Conservation (phyloP, 768 basidiomycete genomes). For the Boletus pseudo-olivaceus region DNA sequence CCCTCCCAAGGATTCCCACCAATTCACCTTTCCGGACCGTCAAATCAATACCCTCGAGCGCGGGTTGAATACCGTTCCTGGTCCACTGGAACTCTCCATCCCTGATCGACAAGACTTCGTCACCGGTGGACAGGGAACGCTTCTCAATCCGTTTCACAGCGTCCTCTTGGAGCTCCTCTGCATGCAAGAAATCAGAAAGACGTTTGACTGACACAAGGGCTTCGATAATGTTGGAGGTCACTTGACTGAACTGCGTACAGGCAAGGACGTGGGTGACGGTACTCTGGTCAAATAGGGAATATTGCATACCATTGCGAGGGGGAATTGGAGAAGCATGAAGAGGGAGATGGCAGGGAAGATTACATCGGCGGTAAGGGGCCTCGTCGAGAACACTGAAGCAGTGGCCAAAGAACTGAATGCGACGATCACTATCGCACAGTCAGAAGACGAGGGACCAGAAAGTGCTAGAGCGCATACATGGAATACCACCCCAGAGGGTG, state of each 20-base stretch:
- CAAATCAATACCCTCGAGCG: conserved; percentile 75
- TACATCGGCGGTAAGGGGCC: conserved; percentile 80
- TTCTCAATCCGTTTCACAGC: conserved; percentile 56
- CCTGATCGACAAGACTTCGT: conserved; percentile 66
- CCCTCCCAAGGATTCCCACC: conserved; percentile 80
- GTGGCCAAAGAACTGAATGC: conserved; percentile 81
- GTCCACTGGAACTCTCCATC: conserved; percentile 84
- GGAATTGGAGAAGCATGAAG: conserved; percentile 85
- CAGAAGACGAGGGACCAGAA: background rate
- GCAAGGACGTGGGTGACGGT: background rate
- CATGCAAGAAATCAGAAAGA: conserved; percentile 68
- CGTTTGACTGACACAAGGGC: conserved; percentile 81
- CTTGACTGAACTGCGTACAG: conserved; percentile 53
- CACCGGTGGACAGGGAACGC: conserved; percentile 46
- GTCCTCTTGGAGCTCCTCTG: conserved; percentile 77
- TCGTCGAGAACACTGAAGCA: conserved; percentile 57
- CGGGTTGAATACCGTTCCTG: conserved; percentile 48
- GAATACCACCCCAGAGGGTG: conserved; percentile 67
- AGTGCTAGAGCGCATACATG: conserved; percentile 32
- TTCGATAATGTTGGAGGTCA: conserved; percentile 81
- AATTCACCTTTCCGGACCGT: conserved; percentile 79
- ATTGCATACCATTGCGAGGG: conserved; percentile 68
- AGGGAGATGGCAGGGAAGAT: conserved; percentile 96
- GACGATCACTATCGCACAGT: conserved; percentile 49
- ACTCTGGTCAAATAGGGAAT: background rate